Conservation (phyloP, 1,284 basidiomycete genomes). For the Schizophyllum commune region DNA sequence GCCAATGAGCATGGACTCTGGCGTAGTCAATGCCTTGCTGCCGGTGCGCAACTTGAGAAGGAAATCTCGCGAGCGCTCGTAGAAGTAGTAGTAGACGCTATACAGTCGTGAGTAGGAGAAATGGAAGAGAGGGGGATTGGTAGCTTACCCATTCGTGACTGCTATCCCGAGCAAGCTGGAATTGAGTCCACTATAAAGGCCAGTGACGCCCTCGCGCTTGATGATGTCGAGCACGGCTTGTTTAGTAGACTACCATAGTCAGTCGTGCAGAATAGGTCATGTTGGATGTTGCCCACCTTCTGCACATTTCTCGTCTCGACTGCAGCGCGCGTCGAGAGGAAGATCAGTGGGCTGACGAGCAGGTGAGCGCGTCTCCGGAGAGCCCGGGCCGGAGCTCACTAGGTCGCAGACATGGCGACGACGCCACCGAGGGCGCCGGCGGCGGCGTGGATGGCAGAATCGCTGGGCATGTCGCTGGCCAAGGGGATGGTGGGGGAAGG, state of each 20-base stretch:
- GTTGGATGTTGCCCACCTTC: constrained; percentile 31
- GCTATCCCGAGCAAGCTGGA: constrained; percentile 89
- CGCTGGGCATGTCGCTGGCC: constrained; percentile 54
- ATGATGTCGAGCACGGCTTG: constrained; percentile 70
- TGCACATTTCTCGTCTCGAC: constrained; percentile 78
- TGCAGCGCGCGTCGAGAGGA: constrained; percentile 89
- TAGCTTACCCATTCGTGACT: constrained; percentile 77
- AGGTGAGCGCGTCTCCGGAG: constrained; percentile 5
- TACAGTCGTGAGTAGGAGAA: not conserved
- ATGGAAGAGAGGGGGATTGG: not conserved
- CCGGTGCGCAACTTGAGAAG: constrained; percentile 52
- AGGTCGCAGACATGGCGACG: constrained; percentile 80
- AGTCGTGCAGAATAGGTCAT: not conserved
- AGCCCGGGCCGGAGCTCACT: constrained; percentile 41
- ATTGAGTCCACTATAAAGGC: constrained; percentile 83
- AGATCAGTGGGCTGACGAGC: constrained; percentile 72
- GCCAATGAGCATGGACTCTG: constrained; percentile 88
- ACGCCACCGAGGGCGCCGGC: constrained; percentile 91
- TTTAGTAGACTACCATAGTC: constrained; percentile 35
- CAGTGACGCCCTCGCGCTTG: constrained; percentile 78
- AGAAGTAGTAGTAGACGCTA: constrained; percentile 83
- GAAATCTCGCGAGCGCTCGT: constrained; percentile 56
- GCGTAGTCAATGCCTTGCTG: constrained; percentile 66
- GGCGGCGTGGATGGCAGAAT: constrained; percentile 84
- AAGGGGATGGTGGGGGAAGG: constrained; percentile 16